Evolutionary conservation across 1,284 basidiomycete genomes (phyloP), one percentile per base, ranked within the genome.

Genomic region (Wallemia mellicola): DNA sequence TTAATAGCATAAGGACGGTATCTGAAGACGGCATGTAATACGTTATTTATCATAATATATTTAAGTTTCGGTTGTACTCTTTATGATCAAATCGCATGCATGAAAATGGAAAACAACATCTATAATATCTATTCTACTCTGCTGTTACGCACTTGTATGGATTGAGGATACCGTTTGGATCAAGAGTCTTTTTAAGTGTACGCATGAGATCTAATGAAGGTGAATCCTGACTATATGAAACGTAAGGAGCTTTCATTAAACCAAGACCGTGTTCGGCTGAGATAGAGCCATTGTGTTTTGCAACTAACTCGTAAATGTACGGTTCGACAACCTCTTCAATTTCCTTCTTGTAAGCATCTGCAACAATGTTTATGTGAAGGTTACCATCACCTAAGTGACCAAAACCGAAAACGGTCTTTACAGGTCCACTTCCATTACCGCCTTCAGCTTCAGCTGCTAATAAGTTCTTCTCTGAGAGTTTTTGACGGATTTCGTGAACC

Each of bases 251-350:
- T 73, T 98, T 99, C 85, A 91, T 91, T 0, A 83, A 75, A 2
- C 94, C 87, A 60, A 98, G 79, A 1, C 94, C 92, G 69, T 98
- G 92, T 68, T 98, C 92, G 1, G 94, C 94, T 7, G 88, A 94
- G 64, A 98, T 80, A 0, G 91, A 95, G 1, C 94, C 94, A 58
- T 79, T 77, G 67, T 82, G 63, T 0, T 58, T 19, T 32, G 30
- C 15, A 28, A 91, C 85, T 61, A 94, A 77, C 70, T 98, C 89
- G 69, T 92, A 99, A 30, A 99, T 78, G 69, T 86, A 96, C 5
- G 92, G 92, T 68, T 98, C 94, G 25, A 98, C 76, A 14, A 86
- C 82, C 57, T 76, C 77, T 68, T 91, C 82, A 57, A 95, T 79
- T 68, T 89, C 86, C 1, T 79, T 75, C 1, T 81, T 79, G 69